phyloP scores from a whole-genome alignment of 1,139 yeast species.

The Kurtzmaniella quercitrusa region DNA sequence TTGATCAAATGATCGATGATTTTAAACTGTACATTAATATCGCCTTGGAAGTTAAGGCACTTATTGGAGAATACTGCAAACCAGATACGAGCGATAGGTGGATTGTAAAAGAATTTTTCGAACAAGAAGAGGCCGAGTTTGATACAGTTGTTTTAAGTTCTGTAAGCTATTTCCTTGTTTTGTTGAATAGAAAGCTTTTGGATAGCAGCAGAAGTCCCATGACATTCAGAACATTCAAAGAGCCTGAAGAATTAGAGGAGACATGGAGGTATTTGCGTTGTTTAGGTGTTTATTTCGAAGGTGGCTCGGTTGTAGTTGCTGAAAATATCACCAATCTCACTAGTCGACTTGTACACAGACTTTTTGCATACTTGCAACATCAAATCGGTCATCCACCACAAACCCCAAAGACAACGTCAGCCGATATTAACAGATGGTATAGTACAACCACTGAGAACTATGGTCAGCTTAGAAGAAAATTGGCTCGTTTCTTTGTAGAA shows the following conservation, averaged over 20 bases:
- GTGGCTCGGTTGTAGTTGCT: constrained; percentile 84
- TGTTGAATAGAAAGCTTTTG: constrained; percentile 71
- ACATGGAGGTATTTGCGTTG: constrained; percentile 74
- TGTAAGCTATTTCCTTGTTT: constrained; percentile 64
- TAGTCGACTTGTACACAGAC: constrained; percentile 61
- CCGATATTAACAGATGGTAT: constrained; percentile 76
- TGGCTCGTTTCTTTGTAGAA: constrained; percentile 71
- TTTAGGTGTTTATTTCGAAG: constrained; percentile 69
- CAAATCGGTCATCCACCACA: constrained; percentile 64
- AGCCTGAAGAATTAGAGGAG: constrained; percentile 82
- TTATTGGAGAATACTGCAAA: constrained; percentile 58
- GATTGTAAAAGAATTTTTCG: constrained; percentile 67
- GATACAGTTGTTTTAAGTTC: constrained; percentile 73
- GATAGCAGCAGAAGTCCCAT: constrained; percentile 66
- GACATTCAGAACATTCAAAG: constrained; percentile 80
- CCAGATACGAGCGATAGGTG: constrained; percentile 66
- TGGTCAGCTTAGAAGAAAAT: constrained; percentile 80
- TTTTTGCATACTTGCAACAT: constrained; percentile 66
- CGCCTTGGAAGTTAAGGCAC: constrained; percentile 73
- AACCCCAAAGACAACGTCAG: constrained; percentile 30
- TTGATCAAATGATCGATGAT: constrained; percentile 90
- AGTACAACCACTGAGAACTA: constrained; percentile 79
- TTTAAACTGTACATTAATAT: constrained; percentile 72
- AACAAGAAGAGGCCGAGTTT: constrained; percentile 51
- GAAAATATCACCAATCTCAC: constrained; percentile 68